Percentiles rank a stretch among this genome's conserved stretches.
Conservation (phyloP, 768 basidiomycete genomes). For the Termitomyces heimii region DNA sequence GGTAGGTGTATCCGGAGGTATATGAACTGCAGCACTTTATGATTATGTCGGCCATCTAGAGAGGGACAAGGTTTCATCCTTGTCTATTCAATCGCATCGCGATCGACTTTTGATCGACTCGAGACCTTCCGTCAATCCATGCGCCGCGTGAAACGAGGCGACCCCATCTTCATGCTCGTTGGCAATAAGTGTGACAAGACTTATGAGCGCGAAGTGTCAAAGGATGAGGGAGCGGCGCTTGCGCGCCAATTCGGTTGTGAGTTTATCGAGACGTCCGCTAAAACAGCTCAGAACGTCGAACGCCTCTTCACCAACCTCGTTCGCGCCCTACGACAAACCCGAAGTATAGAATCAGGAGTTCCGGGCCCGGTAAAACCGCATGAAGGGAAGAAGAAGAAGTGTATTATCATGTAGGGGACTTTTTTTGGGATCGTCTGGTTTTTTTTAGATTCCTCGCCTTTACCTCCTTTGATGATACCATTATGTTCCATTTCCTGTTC, state of each 20-base stretch:
- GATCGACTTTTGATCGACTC: slow-evolving; percentile 85
- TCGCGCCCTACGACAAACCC: slow-evolving; percentile 70
- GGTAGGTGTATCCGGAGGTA: slow-evolving; percentile 42
- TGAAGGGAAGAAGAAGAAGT: slow-evolving; percentile 46
- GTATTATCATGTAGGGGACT: slow-evolving; percentile 77
- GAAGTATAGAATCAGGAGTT: slow-evolving; percentile 44
- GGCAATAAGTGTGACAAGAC: slow-evolving; percentile 95
- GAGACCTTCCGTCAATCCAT: slow-evolving; percentile 89
- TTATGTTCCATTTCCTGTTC: slow-evolving; percentile 30
- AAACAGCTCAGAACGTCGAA: slow-evolving; percentile 91
- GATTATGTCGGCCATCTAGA: slow-evolving; percentile 31
- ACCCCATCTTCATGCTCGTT: slow-evolving; percentile 88
- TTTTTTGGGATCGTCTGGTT: slow-evolving; percentile 46
- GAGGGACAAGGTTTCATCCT: slow-evolving; percentile 98
- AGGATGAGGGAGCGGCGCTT: slow-evolving; percentile 79
- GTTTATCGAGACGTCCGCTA: slow-evolving; percentile 96
- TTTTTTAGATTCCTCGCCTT: slow-evolving; percentile 58
- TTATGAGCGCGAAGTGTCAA: slow-evolving; percentile 86
- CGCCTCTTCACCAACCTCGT: slow-evolving; percentile 85
- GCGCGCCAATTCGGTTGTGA: slow-evolving; percentile 86
- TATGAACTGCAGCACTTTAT: slow-evolving; percentile 1
- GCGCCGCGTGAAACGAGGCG: slow-evolving; percentile 79
- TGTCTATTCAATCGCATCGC: slow-evolving; percentile 95
- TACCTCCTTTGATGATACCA: slow-evolving; percentile 85
- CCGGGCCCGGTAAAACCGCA: slow-evolving; percentile 32